A percentile compares a stretch with the other conserved stretches of the same genome.
These are phyloP conservation scores for Leptoxyphium fumago DNA, from an alignment of 2,329 filamentous ascomycete species.

Conservation along the genomic window DNA sequence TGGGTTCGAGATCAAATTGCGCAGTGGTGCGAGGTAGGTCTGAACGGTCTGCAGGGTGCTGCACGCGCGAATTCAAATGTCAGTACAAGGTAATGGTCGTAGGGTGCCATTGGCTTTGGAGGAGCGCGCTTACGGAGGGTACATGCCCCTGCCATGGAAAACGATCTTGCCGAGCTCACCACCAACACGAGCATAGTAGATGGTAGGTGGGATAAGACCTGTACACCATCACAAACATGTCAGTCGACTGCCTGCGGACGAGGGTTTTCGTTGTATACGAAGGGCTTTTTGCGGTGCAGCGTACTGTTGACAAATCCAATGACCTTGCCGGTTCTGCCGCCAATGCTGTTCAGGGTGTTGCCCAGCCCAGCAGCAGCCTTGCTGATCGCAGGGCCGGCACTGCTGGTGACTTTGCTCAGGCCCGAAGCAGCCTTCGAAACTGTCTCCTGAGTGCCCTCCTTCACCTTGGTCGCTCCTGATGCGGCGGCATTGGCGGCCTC, in stretches of 20 bases:
- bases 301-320: slow-evolving; percentile 76
- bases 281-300: slow-evolving; percentile 24
- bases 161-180: slow-evolving; percentile 80
- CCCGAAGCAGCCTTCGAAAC: slow-evolving; percentile 61
- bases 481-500: slow-evolving; percentile 30
- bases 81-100: background rate
- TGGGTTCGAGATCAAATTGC: slow-evolving; percentile 59
- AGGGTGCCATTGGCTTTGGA: slow-evolving; percentile 1
- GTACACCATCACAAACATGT: slow-evolving; percentile 4
- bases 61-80: slow-evolving; percentile 3
- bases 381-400: slow-evolving; percentile 63
- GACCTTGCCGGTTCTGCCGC: slow-evolving; percentile 67
- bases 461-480: slow-evolving; percentile 22
- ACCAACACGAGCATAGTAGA: slow-evolving; percentile 86
- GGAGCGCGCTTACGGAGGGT: slow-evolving; percentile 64
- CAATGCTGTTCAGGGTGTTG: slow-evolving; percentile 57
- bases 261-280: background rate
- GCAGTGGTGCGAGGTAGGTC: slow-evolving; percentile 63
- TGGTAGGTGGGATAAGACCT: slow-evolving; percentile 73
- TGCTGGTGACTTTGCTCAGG: slow-evolving; percentile 64
- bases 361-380: slow-evolving; percentile 55
- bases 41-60: slow-evolving; percentile 75
- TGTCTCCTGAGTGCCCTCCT: slow-evolving; percentile 28
- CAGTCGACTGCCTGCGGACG: no score
- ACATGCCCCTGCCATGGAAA: slow-evolving; percentile 79